Conservation (phyloP, 176 grass and related monocot species). For the Cenchrus purpureus region DNA sequence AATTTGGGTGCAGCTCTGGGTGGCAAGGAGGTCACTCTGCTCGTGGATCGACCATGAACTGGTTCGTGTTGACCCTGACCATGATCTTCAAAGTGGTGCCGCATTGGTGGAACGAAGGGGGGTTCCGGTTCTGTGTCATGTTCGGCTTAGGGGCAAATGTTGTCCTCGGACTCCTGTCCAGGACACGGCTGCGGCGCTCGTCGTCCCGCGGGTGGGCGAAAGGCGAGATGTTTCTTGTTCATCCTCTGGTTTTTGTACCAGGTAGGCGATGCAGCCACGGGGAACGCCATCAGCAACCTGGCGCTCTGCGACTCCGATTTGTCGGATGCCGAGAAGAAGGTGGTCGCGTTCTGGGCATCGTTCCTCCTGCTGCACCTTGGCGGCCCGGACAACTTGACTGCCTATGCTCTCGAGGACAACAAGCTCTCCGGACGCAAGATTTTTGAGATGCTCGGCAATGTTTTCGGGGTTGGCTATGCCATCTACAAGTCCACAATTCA, state of each 20-base stretch:
- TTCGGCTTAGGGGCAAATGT: background rate
- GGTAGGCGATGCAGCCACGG: background rate
- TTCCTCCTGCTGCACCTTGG: background rate
- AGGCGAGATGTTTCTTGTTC: background rate
- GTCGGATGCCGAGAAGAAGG: background rate
- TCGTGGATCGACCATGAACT: no score
- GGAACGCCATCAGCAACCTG: background rate
- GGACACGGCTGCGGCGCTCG: background rate
- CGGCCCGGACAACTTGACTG: background rate
- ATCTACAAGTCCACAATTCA: background rate
- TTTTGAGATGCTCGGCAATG: rapidly evolving
- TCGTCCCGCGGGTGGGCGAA: background rate
- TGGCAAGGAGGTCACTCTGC: no score
- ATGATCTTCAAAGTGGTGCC: no score
- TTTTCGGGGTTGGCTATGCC: background rate
- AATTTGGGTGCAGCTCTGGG: no score
- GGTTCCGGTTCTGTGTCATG: background rate
- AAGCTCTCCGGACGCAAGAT: background rate
- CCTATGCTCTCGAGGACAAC: background rate
- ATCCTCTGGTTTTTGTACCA: background rate
- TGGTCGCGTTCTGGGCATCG: background rate
- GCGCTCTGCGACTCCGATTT: background rate
- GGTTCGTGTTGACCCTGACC: no score
- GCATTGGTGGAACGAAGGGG: background rate
- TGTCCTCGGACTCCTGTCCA: background rate